Evolutionary conservation across 805 yeast species (phyloP).

Genomic region (Cyberlindnera galapagoensis): DNA sequence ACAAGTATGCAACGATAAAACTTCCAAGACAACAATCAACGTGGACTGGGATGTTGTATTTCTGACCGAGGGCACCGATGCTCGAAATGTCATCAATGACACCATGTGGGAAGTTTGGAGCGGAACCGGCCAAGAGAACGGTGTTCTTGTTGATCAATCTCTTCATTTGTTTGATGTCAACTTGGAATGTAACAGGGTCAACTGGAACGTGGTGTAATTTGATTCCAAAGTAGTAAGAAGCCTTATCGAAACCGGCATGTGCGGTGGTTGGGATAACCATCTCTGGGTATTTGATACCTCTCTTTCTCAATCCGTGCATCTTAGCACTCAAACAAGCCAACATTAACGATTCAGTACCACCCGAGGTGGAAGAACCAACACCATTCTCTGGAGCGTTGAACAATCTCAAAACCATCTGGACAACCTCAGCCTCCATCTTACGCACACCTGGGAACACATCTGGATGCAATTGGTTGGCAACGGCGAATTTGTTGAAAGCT

Average conservation of each 20-base stretch:
- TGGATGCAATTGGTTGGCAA: slow-evolving; percentile 93
- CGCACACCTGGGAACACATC: slow-evolving; percentile 96
- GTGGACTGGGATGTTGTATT: slow-evolving; percentile 75
- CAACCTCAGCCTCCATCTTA: slow-evolving; percentile 94
- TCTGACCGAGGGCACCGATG: slow-evolving; percentile 51
- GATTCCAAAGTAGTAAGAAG: slow-evolving; percentile 85
- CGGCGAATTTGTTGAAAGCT: slow-evolving; percentile 71
- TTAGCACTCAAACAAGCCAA: slow-evolving; percentile 87
- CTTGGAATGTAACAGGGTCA: slow-evolving; percentile 61
- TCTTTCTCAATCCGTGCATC: slow-evolving; percentile 53
- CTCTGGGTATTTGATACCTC: slow-evolving; percentile 69
- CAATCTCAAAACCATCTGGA: slow-evolving; percentile 76
- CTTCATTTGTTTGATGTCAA: slow-evolving; percentile 54
- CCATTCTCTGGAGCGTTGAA: slow-evolving; percentile 71
- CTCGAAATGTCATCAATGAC: slow-evolving; percentile 83
- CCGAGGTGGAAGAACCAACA: slow-evolving; percentile 83
- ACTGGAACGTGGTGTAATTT: slow-evolving; percentile 74
- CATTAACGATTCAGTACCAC: slow-evolving; percentile 91
- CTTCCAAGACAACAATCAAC: slow-evolving; percentile 97
- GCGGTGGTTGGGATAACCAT: slow-evolving; percentile 84
- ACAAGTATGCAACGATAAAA: slow-evolving; percentile 76
- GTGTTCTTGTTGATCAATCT: slow-evolving; percentile 72
- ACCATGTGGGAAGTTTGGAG: slow-evolving; percentile 97
- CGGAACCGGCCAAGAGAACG: slow-evolving; percentile 81
- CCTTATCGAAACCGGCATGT: slow-evolving; percentile 95